These are phyloP conservation scores for Schoenoplectus tabernaemontani DNA, from an alignment of 202 grass and related monocot genomes.

Conservation along the genomic window DNA sequence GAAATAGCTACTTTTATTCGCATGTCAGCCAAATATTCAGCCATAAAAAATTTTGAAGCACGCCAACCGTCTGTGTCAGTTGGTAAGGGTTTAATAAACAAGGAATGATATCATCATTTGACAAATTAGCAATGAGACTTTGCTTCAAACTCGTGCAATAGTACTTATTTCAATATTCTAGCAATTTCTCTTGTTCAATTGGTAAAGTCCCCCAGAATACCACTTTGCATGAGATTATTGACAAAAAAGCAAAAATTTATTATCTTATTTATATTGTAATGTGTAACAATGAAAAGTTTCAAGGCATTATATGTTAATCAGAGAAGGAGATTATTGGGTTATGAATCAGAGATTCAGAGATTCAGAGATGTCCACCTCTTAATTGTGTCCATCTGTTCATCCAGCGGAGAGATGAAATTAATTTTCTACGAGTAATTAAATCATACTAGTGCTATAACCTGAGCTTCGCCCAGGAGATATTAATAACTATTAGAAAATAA, in stretches of 20 bases:
- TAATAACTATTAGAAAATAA: too few relatives aligned
- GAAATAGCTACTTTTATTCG: background rate
- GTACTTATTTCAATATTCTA: background rate
- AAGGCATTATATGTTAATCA: too few relatives aligned
- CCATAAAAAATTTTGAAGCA: background rate
- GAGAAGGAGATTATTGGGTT: too few relatives aligned
- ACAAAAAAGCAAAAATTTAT: background rate
- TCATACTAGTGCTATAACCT: too few relatives aligned
- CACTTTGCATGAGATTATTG: background rate
- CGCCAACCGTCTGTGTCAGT: background rate
- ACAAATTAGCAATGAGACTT: background rate
- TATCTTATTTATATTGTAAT: too few relatives aligned
- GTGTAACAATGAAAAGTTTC: too few relatives aligned
- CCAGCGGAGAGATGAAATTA: too few relatives aligned
- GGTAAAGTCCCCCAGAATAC: background rate
- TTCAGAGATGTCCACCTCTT: too few relatives aligned
- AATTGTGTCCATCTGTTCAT: too few relatives aligned
- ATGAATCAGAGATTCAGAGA: too few relatives aligned
- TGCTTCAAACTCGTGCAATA: background rate
- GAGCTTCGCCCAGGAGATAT: too few relatives aligned
- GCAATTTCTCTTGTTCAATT: background rate
- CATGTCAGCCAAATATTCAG: background rate
- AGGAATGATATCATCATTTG: background rate
- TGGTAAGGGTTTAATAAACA: background rate
- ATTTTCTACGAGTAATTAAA: too few relatives aligned